A percentile compares a stretch with the other conserved stretches of the same genome.
These are phyloP conservation scores for Aspergillus felis DNA, from an alignment of 2,329 filamentous ascomycete genomes.

Conservation along the genomic window DNA sequence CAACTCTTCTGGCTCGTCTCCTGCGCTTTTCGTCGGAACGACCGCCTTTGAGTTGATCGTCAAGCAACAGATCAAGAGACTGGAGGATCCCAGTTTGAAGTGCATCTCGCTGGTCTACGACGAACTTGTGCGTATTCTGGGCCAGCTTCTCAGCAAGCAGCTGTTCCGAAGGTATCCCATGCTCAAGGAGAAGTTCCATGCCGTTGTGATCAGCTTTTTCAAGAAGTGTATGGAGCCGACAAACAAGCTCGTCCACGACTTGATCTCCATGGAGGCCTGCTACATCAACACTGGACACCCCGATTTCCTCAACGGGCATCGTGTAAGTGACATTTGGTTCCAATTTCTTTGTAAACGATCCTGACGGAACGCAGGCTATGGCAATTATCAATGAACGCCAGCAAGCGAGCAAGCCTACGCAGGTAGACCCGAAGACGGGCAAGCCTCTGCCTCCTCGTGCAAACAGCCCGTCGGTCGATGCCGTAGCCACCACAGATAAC, in stretches of 20 bases:
- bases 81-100: constrained; percentile 95
- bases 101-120: constrained; percentile 97
- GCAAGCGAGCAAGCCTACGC: constrained; percentile 74
- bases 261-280: constrained; percentile 92
- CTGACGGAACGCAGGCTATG: constrained; percentile 64
- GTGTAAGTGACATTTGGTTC: constrained; percentile 49
- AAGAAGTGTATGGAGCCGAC: constrained; percentile 98
- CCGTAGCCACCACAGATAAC: constrained; percentile 43
- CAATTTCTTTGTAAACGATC: neutral
- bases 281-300: constrained; percentile 99
- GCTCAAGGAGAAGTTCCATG: constrained; percentile 95
- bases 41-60: constrained; percentile 98
- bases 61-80: constrained; percentile 94
- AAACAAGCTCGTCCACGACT: constrained; percentile 90
- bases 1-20: constrained; percentile 98
- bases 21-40: constrained; percentile 93
- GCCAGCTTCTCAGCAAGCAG: constrained; percentile 81
- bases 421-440: constrained; percentile 97
- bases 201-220: constrained; percentile 89
- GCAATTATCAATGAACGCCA: constrained; percentile 94
- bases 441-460: constrained; percentile 83
- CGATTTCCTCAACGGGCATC: constrained; percentile 94
- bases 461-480: constrained; percentile 68
- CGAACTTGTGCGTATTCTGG: constrained; percentile 91
- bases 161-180: constrained; percentile 90